Base-by-base conservation (phyloP, 139 green algal genomes). In the Coelastrella sp. region DNA sequence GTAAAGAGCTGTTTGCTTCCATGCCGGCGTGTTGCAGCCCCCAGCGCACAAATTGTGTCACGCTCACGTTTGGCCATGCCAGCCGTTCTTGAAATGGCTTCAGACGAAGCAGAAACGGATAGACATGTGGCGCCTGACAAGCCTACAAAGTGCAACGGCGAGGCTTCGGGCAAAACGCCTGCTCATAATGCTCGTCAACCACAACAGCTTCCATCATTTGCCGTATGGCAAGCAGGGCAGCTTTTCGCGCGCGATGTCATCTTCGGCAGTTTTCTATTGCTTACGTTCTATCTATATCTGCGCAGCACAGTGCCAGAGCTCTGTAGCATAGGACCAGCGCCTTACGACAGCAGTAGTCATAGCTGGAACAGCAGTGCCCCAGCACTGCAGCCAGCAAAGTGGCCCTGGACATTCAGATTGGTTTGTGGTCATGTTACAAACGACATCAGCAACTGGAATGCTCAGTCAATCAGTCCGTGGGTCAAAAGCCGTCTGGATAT, bases 211-310 rank as follows among this genome's bases (percentile, higher is more conserved):
- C 54, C 79, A 5, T 23, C 80, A 13, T 86, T 86, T n/a, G 4
- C 32, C 64, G 65, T 87, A 11, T 87, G 82, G 82, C 82, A 87
- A 54, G 82, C 65, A 20, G 11, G n/a, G 11, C 32, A 77, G 64
- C 65, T 87, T 7, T 57, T 65, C 5, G 82, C n/a, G 14, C 58
- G 82, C 6, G 82, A 87, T 56, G 7, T 87, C 5, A 19, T 87
- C 0, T 79, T 87, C 47, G 82, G 65, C 23, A 56, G 61, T 17
- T 87, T 78, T 54, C 23, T 87, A 23, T 65, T 87, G 32, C 64
- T 87, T 3, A 78, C 82, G 4, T 87, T 79, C 5, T 64, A 57
- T 20, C 47, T 78, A 7, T 78, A 87, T n/a, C 47, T 87, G 5
- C 14, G 20, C 23, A 78, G 57, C 14, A 87, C 32, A 47, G 65